Evolutionary conservation across 2,329 filamentous ascomycete genomes (phyloP), one percentile per base, ranked within the genome.

Genomic region (Trichoderma koningii): DNA sequence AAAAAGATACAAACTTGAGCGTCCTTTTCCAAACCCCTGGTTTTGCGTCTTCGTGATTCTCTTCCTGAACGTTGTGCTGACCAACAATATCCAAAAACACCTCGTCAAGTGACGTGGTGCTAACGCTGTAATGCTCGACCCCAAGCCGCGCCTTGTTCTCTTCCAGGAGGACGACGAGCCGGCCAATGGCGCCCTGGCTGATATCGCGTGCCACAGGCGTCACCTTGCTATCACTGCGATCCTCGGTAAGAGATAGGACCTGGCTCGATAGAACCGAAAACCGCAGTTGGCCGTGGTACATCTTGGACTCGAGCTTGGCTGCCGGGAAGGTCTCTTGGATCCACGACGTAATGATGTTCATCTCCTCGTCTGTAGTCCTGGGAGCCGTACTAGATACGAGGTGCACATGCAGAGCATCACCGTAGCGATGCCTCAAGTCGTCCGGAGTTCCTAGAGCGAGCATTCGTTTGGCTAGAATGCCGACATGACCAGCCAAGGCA

Each of bases 1-100:
- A 34, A n/a, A 19, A 56, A 34, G 19, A 60, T 19, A 42, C 34
- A 23, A 55, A 30, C 6, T 55, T 56, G 34, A 66, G 50, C 10
- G 61, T 15, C 47, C 48, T 60, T 26, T 41, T 63, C 66, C 69
- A 70, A 34, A 55, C 50, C 7, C 55, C 66, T 28, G 71, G 70
- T 60, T 74, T 68, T 66, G 76, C 70, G 15, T 38, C 34, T 38
- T 73, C 73, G 15, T 79, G 84, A 23, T 85, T 83, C 78, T 94
- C 93, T 74, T 96, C 92, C 69, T 88, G 81, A 7, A 94, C 85
- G 74, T 93, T 87, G 74, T 96, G 90, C 75, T 87, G 85, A 1
- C 89, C 88, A 0, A 97, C 92, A 73, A 97, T 95, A 28, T 84
- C 85, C 74, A 97, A 77, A 76, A 97, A 97, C 0, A 97, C 93